phyloP scores from a whole-genome alignment of 148 eudicot genomes.

The Simmondsia chinensis region DNA sequence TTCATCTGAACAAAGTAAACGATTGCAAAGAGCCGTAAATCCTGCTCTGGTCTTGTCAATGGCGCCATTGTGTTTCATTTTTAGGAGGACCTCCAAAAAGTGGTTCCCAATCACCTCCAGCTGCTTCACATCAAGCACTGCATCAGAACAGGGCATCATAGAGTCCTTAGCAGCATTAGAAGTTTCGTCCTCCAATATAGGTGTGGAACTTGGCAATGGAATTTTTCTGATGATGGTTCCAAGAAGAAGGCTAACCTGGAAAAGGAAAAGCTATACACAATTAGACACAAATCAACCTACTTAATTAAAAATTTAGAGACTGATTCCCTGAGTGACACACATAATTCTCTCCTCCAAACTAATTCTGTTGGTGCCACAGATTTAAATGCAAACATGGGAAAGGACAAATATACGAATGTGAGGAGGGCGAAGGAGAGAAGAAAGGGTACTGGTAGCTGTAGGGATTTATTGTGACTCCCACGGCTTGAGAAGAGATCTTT shows the following conservation, averaged over 20 bases:
- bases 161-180: constrained; percentile 15
- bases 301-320: too few relatives aligned
- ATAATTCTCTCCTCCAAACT: too few relatives aligned
- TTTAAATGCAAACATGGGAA: too few relatives aligned
- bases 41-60: constrained; percentile 99
- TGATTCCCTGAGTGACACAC: too few relatives aligned
- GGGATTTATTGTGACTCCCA: too few relatives aligned
- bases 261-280: constrained; percentile 6
- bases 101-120: constrained; percentile 86
- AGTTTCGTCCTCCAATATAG: constrained; percentile 18
- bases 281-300: too few relatives aligned
- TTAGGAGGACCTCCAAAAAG: constrained; percentile 86
- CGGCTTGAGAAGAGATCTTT: too few relatives aligned
- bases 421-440: too few relatives aligned
- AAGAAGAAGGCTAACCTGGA: constrained; percentile 94
- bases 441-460: too few relatives aligned
- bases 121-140: constrained; percentile 73
- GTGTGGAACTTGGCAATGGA: constrained; percentile 67
- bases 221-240: constrained; percentile 92
- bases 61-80: constrained; percentile 98
- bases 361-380: too few relatives aligned
- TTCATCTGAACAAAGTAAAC: constrained; percentile 92
- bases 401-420: too few relatives aligned
- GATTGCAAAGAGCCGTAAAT: constrained; percentile 98
- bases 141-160: constrained; percentile 26